phyloP scores from a whole-genome alignment of 306 rosid species.

The Lathyrus oleraceus region DNA sequence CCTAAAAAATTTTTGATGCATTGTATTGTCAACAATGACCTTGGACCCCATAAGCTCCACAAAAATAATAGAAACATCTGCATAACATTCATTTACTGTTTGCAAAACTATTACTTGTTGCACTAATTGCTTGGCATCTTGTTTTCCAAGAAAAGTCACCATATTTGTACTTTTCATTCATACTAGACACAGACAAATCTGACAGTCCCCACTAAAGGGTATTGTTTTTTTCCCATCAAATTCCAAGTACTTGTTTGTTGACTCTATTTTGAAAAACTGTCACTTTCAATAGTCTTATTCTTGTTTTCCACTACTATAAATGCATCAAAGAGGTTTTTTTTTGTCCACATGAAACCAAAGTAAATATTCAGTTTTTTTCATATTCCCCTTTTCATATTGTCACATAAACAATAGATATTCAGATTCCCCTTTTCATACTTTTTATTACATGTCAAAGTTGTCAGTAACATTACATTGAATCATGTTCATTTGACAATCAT shows the following conservation, averaged over 20 bases:
- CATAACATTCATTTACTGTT: no score
- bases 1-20: no score
- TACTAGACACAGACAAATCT: background rate
- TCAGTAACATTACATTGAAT: constrained; percentile 24
- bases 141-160: background rate
- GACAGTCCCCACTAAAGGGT: background rate
- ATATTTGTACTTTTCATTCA: background rate
- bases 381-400: background rate
- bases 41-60: background rate
- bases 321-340: background rate
- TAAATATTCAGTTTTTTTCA: background rate
- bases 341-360: constrained; percentile 2
- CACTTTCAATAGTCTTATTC: constrained; percentile 5
- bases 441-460: constrained; percentile 29
- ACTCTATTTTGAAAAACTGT: background rate
- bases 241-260: background rate
- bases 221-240: background rate
- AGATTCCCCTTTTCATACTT: background rate
- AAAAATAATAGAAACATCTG: no score
- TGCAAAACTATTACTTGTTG: background rate
- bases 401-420: no score
- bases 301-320: constrained; percentile 14
- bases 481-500: constrained; percentile 29
- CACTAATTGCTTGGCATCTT: background rate
- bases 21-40: background rate